A percentile compares a stretch with the other conserved stretches of the same genome.
These are phyloP conservation scores for Fusarium nematophilum DNA, from an alignment of 2,329 filamentous ascomycete genomes.

Conservation along the genomic window DNA sequence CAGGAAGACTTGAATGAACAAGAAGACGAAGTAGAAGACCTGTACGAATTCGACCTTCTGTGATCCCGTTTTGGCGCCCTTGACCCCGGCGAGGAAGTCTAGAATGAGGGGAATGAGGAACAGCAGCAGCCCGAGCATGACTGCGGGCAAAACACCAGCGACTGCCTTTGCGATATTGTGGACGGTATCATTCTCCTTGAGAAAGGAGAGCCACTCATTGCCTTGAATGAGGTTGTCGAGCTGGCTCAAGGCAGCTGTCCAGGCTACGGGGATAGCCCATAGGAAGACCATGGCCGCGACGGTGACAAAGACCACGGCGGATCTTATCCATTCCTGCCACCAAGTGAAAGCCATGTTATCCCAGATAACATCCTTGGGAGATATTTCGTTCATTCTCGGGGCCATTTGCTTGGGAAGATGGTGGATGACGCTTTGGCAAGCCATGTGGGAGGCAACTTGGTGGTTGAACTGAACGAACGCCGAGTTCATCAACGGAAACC, in stretches of 20 bases:
- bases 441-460: conserved; percentile 98
- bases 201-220: conserved; percentile 77
- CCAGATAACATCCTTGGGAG: conserved; percentile 93
- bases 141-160: conserved; percentile 86
- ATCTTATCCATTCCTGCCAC: conserved; percentile 89
- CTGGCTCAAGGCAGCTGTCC: conserved; percentile 85
- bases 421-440: conserved; percentile 90
- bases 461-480: conserved; percentile 99
- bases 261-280: conserved; percentile 91
- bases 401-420: conserved; percentile 95
- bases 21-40: conserved; percentile 90
- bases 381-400: conserved; percentile 91
- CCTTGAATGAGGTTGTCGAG: conserved; percentile 74
- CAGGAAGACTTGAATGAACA: conserved; percentile 95
- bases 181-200: conserved; percentile 68
- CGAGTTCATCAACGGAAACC: conserved; percentile 92
- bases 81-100: conserved; percentile 75
- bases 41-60: conserved; percentile 86
- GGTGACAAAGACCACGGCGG: conserved; percentile 70
- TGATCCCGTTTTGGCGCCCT: conserved; percentile 85
- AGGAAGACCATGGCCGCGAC: conserved; percentile 83
- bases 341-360: conserved; percentile 96
- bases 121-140: conserved; percentile 81
- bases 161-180: conserved; percentile 72
- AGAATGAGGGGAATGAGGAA: conserved; percentile 85